These are phyloP conservation scores for Aspergillus terreus DNA, from an alignment of 2,329 filamentous ascomycete genomes.

Conservation along the genomic window DNA sequence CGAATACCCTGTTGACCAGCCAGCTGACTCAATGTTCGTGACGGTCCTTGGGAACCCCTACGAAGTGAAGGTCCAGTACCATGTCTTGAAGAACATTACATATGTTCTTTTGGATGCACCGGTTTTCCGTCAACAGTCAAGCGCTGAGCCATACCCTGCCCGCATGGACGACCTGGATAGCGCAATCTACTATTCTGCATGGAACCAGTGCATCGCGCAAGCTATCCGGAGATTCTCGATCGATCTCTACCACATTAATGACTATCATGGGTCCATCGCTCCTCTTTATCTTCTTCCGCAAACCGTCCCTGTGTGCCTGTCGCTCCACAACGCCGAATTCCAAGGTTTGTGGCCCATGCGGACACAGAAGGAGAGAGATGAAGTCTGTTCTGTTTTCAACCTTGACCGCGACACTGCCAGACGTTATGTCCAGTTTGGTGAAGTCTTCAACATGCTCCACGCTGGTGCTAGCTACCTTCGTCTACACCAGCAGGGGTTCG, in stretches of 20 bases:
- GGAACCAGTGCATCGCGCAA: slow-evolving; percentile 67
- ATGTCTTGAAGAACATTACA: slow-evolving; percentile 62
- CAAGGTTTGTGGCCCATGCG: slow-evolving; percentile 67
- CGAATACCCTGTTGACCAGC: slow-evolving; percentile 59
- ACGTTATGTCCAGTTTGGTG: slow-evolving; percentile 64
- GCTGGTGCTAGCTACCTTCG: slow-evolving; percentile 64
- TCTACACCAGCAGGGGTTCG: slow-evolving; percentile 64
- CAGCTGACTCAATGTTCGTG: slow-evolving; percentile 59
- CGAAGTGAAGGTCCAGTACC: slow-evolving; percentile 62
- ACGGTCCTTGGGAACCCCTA: slow-evolving; percentile 59
- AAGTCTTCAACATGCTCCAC: slow-evolving; percentile 66
- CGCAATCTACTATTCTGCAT: slow-evolving; percentile 66
- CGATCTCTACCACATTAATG: slow-evolving; percentile 65
- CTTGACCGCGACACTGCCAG: slow-evolving; percentile 54
- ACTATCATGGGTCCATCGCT: slow-evolving; percentile 61
- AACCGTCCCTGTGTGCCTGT: slow-evolving; percentile 60
- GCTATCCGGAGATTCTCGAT: slow-evolving; percentile 60
- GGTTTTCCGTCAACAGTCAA: slow-evolving; percentile 62
- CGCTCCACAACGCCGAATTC: slow-evolving; percentile 67
- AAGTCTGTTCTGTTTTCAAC: slow-evolving; percentile 64
- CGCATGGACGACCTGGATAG: slow-evolving; percentile 68
- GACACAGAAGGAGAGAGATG: slow-evolving; percentile 56
- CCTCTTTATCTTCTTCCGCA: slow-evolving; percentile 62
- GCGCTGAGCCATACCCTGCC: slow-evolving; percentile 61
- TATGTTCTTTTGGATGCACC: slow-evolving; percentile 65